Evolutionary conservation across 352 stramenopile species (phyloP).

Genomic region (Phytophthora nicotianae): DNA sequence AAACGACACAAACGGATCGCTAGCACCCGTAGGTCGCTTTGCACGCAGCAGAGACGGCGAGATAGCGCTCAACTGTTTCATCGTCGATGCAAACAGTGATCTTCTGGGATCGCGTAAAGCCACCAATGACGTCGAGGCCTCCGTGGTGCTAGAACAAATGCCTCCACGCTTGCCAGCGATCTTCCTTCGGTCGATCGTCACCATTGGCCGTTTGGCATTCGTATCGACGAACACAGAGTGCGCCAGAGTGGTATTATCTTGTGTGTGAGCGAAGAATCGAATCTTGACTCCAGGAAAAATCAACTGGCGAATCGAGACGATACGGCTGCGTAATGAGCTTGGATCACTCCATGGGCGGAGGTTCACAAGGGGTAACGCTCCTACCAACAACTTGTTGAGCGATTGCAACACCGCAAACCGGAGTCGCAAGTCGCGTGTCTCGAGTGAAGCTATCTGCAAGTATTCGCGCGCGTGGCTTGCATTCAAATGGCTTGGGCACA

Average conservation of each 20-base stretch:
- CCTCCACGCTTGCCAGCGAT: constrained; percentile 42
- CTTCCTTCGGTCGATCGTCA: constrained; percentile 72
- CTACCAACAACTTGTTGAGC: constrained; percentile 59
- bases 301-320: constrained; percentile 64
- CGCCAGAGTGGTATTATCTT: constrained; percentile 74
- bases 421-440: constrained; percentile 64
- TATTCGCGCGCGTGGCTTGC: constrained; percentile 39
- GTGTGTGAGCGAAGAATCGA: constrained; percentile 65
- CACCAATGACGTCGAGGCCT: constrained; percentile 19
- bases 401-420: constrained; percentile 63
- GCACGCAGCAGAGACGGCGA: constrained; percentile 56
- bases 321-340: constrained; percentile 51
- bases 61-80: constrained; percentile 56
- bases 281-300: constrained; percentile 83
- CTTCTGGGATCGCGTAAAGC: constrained; percentile 49
- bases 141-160: constrained; percentile 4
- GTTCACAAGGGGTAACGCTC: constrained; percentile 70
- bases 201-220: constrained; percentile 61
- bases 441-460: constrained; percentile 42
- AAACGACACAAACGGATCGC: constrained; percentile 83
- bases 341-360: constrained; percentile 58
- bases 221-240: constrained; percentile 49
- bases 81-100: constrained; percentile 77
- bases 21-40: constrained; percentile 77
- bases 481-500: constrained; percentile 70